These are phyloP conservation scores for Coemansia reversa DNA, from an alignment of 192 early-diverging fungal species.

Conservation along the genomic window DNA sequence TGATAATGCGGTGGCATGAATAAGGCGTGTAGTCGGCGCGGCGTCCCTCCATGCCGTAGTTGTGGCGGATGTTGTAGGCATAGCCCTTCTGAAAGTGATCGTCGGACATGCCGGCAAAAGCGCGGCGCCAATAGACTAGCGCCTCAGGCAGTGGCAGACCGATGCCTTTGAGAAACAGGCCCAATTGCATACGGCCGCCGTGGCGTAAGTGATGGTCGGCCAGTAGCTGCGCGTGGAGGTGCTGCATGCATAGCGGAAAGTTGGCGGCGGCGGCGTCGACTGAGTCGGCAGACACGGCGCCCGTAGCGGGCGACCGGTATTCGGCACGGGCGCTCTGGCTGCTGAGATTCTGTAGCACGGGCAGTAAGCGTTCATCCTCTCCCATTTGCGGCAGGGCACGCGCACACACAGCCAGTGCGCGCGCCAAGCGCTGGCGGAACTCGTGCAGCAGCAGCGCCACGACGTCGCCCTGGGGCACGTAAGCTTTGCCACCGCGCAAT, in stretches of 20 bases:
- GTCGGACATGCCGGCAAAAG: constrained; percentile 77
- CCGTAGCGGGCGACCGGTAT: constrained; percentile 60
- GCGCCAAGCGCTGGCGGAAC: constrained; percentile 64
- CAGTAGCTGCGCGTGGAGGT: constrained; percentile 70
- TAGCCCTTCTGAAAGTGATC: constrained; percentile 93
- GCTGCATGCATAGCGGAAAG: constrained; percentile 93
- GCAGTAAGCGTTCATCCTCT: constrained; percentile 88
- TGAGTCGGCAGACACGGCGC: constrained; percentile 63
- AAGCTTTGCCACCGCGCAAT: constrained; percentile 64
- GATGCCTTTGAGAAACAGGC: constrained; percentile 94
- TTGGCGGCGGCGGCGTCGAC: constrained; percentile 66
- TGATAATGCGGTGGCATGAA: constrained; percentile 88
- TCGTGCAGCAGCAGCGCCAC: constrained; percentile 71
- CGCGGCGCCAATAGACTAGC: constrained; percentile 85
- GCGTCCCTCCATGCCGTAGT: constrained; percentile 93
- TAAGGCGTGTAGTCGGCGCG: constrained; percentile 77
- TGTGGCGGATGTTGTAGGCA: constrained; percentile 93
- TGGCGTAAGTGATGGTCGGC: constrained; percentile 83
- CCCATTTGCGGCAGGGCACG: constrained; percentile 81
- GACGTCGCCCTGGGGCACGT: constrained; percentile 72
- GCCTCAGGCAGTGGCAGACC: constrained; percentile 88
- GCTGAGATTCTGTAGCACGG: constrained; percentile 82
- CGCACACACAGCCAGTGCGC: constrained; percentile 61
- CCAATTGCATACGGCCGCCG: constrained; percentile 84
- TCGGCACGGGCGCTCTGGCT: constrained; percentile 74